phyloP scores from a whole-genome alignment of 768 basidiomycete species.

The Chalciporus sphaerocephalus region DNA sequence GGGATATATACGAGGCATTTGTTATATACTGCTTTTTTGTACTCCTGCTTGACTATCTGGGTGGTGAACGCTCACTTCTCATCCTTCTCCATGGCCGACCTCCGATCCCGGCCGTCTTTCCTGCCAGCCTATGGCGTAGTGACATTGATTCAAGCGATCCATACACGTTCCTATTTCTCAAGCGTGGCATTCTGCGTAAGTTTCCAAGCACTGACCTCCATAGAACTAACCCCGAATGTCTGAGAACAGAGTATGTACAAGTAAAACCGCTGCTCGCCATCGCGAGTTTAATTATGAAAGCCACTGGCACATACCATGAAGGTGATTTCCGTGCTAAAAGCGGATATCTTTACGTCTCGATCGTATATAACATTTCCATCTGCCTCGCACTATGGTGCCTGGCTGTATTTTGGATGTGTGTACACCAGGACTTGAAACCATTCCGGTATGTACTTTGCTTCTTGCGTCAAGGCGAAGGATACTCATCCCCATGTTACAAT shows the following conservation, averaged over 20 bases:
- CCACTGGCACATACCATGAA: conserved; percentile 81
- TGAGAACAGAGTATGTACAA: conserved; percentile 84
- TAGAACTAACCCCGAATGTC: neutral
- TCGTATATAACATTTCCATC: conserved; percentile 81
- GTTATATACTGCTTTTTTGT: conserved; percentile 93
- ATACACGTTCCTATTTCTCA: conserved; percentile 87
- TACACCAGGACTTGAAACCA: conserved; percentile 82
- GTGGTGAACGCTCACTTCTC: conserved; percentile 89
- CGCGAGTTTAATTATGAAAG: conserved; percentile 82
- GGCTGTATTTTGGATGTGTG: conserved; percentile 95
- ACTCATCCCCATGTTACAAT: neutral
- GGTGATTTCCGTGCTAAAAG: conserved; percentile 80
- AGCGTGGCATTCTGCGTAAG: conserved; percentile 89
- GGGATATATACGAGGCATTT: conserved; percentile 97
- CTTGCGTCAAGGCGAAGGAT: neutral
- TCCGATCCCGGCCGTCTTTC: conserved; percentile 84
- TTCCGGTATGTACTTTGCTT: conserved; percentile 54
- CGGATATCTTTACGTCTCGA: conserved; percentile 87
- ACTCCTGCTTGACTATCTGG: conserved; percentile 76
- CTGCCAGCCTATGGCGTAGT: conserved; percentile 72
- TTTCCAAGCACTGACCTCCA: conserved; percentile 5
- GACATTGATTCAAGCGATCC: conserved; percentile 96
- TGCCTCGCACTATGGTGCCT: conserved; percentile 83
- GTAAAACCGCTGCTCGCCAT: conserved; percentile 88
- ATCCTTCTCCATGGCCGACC: conserved; percentile 89